Evolutionary conservation across 164 flowering plant genomes (phyloP).

Genomic region (Aristolochia contorta): DNA sequence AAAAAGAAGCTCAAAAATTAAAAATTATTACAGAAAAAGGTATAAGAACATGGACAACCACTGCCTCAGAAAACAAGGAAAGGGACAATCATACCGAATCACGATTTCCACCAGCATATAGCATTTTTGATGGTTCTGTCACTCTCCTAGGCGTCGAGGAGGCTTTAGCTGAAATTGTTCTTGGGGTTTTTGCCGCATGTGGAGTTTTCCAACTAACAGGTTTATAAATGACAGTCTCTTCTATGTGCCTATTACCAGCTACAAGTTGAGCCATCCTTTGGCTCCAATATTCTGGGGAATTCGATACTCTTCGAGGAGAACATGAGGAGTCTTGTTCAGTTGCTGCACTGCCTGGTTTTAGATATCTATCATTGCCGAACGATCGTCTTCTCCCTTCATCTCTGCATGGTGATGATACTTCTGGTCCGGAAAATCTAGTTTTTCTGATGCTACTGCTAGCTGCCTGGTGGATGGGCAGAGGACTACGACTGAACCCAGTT

Average conservation of each 20-base stretch:
- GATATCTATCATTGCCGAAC: slow-evolving; percentile 46
- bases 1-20: slow-evolving; percentile 1
- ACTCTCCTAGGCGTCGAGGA: slow-evolving; percentile 47
- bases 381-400: slow-evolving; percentile 41
- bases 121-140: slow-evolving; percentile 34
- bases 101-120: slow-evolving; percentile 26
- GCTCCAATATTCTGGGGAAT: slow-evolving; percentile 22
- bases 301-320: slow-evolving; percentile 32
- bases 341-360: slow-evolving; percentile 63
- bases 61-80: background rate
- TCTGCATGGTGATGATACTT: slow-evolving; percentile 17
- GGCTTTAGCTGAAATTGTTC: slow-evolving; percentile 39
- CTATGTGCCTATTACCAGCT: slow-evolving; percentile 26
- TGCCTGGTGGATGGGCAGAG: slow-evolving; percentile 35
- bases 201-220: slow-evolving; percentile 23
- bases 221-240: slow-evolving; percentile 29
- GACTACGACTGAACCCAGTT: slow-evolving; percentile 38
- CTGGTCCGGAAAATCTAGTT: slow-evolving; percentile 42
- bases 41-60: background rate
- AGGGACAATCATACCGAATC: slow-evolving; percentile 27
- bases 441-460: slow-evolving; percentile 32
- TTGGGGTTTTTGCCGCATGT: slow-evolving; percentile 34
- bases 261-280: slow-evolving; percentile 35
- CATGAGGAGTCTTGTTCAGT: slow-evolving; percentile 40
- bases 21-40: background rate